Base-by-base conservation (phyloP, 257 asterid genomes). In the Primulina tabacum region DNA sequence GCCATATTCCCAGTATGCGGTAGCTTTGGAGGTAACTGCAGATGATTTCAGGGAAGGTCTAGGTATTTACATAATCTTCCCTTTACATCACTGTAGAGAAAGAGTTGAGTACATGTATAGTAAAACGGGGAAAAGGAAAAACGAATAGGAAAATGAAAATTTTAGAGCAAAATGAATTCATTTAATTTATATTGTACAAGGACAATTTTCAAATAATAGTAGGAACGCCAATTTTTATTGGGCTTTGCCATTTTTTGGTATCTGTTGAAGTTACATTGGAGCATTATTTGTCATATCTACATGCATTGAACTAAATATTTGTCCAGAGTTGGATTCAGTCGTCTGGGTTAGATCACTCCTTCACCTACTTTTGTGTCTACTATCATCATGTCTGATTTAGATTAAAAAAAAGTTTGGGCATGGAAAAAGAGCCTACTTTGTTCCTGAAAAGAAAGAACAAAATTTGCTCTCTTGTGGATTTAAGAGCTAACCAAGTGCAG, bases 1-100 rank as follows among this genome's bases (percentile, higher is more conserved):
- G 95, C 80, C 99, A 91, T 47, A 73, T 84, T 35, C 92, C 89
- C 5, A 73, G 75, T 62, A 47, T 58, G 47, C 68, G 65, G 10
- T 85, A 83, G 76, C 38, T 5, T 17, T 60, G 60, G 21, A 50
- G 20, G 57, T 17, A 17, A 50, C 20, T 43, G 55, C 53, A 43
- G 18, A 43, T 43, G n/a, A 43, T 12, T 17, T 50, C 57, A 4
- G 20, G 57, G 20, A 50, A 50, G 20, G 57, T 50, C 21, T 4
- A 16, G 21, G 57, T 50, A 50, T 17, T 50, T 50, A 5, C 21
- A 50, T 20, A 6, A 47, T 47, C 55, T 47, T 47, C 55, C 55
- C 55, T 14, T 47, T 47, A 47, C 55, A 47, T 18, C 57, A 50
- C 12, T 50, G 8, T 50, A 50, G 21, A 50, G 57, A 43, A 43